Evolutionary conservation across 352 stramenopile species (phyloP), one percentile per base, ranked within the genome.

Genomic region (Pythium sukuiense): DNA sequence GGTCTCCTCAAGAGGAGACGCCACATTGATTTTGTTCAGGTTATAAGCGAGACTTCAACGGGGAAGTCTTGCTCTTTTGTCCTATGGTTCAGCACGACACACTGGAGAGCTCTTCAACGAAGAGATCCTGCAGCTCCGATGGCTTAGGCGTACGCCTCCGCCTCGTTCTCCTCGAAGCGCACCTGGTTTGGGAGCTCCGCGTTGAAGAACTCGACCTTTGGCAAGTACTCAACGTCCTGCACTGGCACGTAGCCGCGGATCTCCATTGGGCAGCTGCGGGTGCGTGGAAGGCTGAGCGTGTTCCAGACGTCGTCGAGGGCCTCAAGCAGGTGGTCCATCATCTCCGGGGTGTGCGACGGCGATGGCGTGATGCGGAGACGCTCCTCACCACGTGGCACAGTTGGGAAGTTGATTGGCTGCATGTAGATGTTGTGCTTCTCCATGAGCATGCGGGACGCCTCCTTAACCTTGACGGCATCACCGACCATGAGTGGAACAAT

Each of bases 391-490:
- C 85, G 80, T 1, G 88, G 88, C 33, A 97, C 90, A 2, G 90
- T 97, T 0, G 90, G 90, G 59, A 96, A 97, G 83, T 97, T 97
- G 75, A 97, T 97, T 2, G 90, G 87, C 85, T 97, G 90, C 46
- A 96, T 77, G 77, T 97, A 97, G 59, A 97, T 97, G 74, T 81
- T 79, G 85, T 96, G 75, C 71, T 96, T 90, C 61, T 97, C 83
- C 80, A 97, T 92, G 26, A 97, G 72, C n/a, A 96, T 86, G 55
- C 90, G 82, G 52, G 88, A 95, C 18, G 89, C 89, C 62, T 90
- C 81, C 81, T 97, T 96, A 43, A 92, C 85, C 73, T 97, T 96
- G 45, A 88, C 78, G 11, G 90, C 83, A 63, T 97, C 90, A 43
- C 81, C 78, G 32, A 97, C 88, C 80, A 97, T 95, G 3, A 97